phyloP scores from a whole-genome alignment of 495 filamentous ascomycete species.

The Penicillium argentinense region DNA sequence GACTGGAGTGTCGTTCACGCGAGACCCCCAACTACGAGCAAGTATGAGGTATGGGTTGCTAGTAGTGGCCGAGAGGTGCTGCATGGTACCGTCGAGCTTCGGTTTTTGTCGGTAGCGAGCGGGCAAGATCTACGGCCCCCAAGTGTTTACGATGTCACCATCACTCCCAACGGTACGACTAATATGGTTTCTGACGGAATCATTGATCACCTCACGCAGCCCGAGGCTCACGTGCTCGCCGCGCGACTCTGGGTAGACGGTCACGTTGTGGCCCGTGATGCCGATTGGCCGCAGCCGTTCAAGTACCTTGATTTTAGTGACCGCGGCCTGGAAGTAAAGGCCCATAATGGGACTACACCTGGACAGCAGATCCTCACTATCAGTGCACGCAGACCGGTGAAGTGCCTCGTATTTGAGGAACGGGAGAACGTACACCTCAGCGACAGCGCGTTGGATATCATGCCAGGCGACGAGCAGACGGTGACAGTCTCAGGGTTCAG shows the following conservation, averaged over 20 bases:
- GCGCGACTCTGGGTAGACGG: neutral
- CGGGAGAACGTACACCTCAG: neutral
- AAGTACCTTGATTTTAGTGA: conserved; percentile 1
- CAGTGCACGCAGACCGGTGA: neutral
- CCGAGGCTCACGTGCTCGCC: neutral
- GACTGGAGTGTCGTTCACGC: conserved; percentile 63
- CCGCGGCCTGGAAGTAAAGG: neutral
- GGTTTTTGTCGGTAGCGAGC: conserved; percentile 70
- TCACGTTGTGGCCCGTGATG: neutral
- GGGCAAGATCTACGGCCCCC: conserved; percentile 61
- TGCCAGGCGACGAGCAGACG: neutral
- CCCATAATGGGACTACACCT: neutral
- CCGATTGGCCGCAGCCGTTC: neutral
- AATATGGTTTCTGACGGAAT: conserved; percentile 53
- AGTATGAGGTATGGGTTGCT: conserved; percentile 77
- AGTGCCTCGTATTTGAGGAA: conserved; percentile 1
- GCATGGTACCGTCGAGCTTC: conserved; percentile 63
- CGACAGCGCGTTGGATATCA: neutral
- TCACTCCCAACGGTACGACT: conserved; percentile 72
- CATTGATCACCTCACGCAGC: neutral
- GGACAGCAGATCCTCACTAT: neutral
- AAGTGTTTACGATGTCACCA: conserved; percentile 50
- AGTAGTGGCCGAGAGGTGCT: conserved; percentile 61
- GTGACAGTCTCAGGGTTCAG: neutral
- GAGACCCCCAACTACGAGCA: conserved; percentile 54